Percentiles rank a stretch among this genome's conserved stretches.
Evolutionary conservation across 257 asterid species (phyloP).

Genomic region (Coffea canephora): DNA sequence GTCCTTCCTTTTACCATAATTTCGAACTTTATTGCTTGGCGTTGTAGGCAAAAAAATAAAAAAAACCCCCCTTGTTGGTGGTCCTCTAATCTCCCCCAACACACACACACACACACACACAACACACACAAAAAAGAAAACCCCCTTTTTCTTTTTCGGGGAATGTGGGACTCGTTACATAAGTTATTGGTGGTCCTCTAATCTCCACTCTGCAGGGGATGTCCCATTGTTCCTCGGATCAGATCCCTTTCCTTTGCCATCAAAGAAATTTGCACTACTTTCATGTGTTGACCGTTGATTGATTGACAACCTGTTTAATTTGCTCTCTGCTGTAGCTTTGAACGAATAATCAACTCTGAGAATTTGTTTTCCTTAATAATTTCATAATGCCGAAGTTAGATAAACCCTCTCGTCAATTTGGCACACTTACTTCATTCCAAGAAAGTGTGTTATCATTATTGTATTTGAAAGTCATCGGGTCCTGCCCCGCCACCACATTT

Average conservation of each 20-base stretch:
- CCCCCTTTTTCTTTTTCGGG: neutral
- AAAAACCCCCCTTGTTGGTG: too few relatives aligned
- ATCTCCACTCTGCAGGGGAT: neutral
- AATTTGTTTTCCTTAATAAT: neutral
- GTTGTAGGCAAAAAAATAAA: neutral
- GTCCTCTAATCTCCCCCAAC: too few relatives aligned
- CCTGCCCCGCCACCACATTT: too few relatives aligned
- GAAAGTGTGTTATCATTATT: neutral
- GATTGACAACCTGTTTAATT: neutral
- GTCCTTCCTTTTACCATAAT: neutral
- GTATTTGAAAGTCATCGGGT: neutral
- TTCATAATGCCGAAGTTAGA: neutral
- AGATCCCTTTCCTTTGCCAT: neutral
- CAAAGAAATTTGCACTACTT: neutral
- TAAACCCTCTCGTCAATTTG: neutral
- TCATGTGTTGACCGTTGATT: neutral
- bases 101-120: too few relatives aligned
- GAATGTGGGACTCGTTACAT: neutral
- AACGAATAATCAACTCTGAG: neutral
- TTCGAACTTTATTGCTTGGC: neutral
- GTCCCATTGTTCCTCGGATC: neutral
- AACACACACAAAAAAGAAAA: too few relatives aligned
- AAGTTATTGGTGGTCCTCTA: too few relatives aligned
- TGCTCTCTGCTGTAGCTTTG: neutral
- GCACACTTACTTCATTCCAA: neutral